Evolutionary conservation across 371 early-diverging fungal species (phyloP), one percentile per base, ranked within the genome.

Genomic region (Dichotomocladium elegans): DNA sequence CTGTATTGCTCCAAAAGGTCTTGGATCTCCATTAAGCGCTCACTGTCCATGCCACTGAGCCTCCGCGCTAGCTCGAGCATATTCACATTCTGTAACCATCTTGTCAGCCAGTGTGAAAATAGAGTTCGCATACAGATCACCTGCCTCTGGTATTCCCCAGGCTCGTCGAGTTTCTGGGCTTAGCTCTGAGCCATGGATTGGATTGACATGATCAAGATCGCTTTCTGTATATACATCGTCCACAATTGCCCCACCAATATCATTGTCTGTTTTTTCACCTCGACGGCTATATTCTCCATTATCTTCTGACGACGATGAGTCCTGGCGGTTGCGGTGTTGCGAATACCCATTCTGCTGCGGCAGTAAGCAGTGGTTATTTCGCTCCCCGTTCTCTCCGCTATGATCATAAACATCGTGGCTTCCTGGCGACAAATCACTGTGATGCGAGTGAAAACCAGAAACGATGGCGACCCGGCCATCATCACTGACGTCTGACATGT

Each of bases 61-160:
- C 58, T 45, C 35, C 61, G 60, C 8, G 70, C 77, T n/a, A 76
- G 44, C 34, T 72, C 68, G 19, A 63, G 25, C 60, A 76, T 76
- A 40, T 76, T 70, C 26, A 76, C 44, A 15, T 63, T 60, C 70
- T 63, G 28, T 15, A 33, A 29, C 17, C 10, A 30, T 1, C 29
- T 14, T 6, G 35, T 9, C 4, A 0, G 12, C 24, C 12, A 35
- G 24, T 15, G 31, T 3, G 1, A n/a, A 9, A 3, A 5, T n/a
- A 28, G 6, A 31, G 9, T 28, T 3, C 7, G 15, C 1, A 33
- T 17, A n/a, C 15, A 14, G 26, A 48, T 15, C n/a, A 27, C 12
- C 51, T 62, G 69, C 70, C 51, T 63, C 61, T 21, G 77, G 77
- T 41, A 76, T 53, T 26, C 72, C 72, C 77, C 77, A 76, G 4